Evolutionary conservation across 2,329 filamentous ascomycete genomes (phyloP), one percentile per base, ranked within the genome.

Genomic region (Aplosporella prunicola): DNA sequence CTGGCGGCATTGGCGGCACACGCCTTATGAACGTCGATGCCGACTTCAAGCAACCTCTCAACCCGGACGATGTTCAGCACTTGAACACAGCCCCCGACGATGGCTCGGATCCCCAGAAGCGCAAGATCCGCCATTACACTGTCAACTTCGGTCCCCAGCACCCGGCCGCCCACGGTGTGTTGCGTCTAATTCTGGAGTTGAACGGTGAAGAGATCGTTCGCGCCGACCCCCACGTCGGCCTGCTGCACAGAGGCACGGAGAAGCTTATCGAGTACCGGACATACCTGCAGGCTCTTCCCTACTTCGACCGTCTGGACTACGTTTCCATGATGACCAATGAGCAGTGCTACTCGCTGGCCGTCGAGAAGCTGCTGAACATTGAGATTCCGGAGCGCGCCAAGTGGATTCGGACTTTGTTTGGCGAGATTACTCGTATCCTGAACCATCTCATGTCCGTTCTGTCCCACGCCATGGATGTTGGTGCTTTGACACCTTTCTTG

Each of bases 261-360:
- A 98, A 98, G 76, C 78, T 98, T 67, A 96, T 96, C 67, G 91
- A 98, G 73, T 98, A 98, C 76, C 95, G 94, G 75, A 94, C 89
- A 52, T 98, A 98, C 60, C 76, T 96, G 57, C 91, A 98, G 72
- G 91, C 91, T 41, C 72, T 98, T 58, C 91, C 91, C 40, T 98
- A 98, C 72, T 98, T 98, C 61, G 91, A 98, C 68, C 86, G 91
- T 52, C 74, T 98, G 62, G 91, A 98, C 67, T 98, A 98, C 64
- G 88, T 95, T 51, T 95, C 87, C 55, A 98, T 98, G 93, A 98
- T 98, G 91, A 98, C 91, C 56, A 98, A 98, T 66, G 91, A 98
- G 73, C 91, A 98, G 68, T 94, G 87, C 59, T 98, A 86, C 66
- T 78, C 87, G 24, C 74, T 98, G 48, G 91, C 87, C 14, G 89